A percentile compares a stretch with the other conserved stretches of the same genome.
These are phyloP conservation scores for Penicillium ochrochloron DNA, from an alignment of 495 filamentous ascomycete genomes.

Conservation along the genomic window DNA sequence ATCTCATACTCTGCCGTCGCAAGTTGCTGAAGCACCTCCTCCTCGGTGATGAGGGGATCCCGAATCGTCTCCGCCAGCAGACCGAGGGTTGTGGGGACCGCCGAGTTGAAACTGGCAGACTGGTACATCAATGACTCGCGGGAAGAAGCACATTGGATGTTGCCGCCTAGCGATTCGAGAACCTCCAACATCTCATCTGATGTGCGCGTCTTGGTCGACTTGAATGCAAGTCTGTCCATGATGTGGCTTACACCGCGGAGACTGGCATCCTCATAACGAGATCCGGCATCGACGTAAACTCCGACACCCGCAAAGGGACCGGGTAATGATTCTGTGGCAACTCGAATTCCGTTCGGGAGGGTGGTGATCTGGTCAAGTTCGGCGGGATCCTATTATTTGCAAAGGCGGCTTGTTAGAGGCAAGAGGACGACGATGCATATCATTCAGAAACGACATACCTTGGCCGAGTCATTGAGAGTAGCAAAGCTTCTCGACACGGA, in stretches of 20 bases:
- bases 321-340: conserved; percentile 93
- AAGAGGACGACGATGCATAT: background rate
- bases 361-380: conserved; percentile 88
- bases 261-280: conserved; percentile 86
- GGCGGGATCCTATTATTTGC: conserved; percentile 72
- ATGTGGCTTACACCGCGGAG: conserved; percentile 93
- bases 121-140: conserved; percentile 99
- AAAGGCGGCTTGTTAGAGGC: conserved; percentile 17
- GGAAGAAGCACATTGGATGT: conserved; percentile 94
- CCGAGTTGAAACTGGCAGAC: conserved; percentile 94
- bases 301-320: conserved; percentile 95
- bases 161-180: conserved; percentile 86
- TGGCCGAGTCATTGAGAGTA: conserved; percentile 44
- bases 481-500: conserved; percentile 48
- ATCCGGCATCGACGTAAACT: conserved; percentile 96
- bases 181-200: conserved; percentile 86
- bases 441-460: conserved; percentile 34
- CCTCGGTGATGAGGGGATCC: conserved; percentile 85
- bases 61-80: conserved; percentile 94
- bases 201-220: conserved; percentile 76
- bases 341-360: conserved; percentile 89
- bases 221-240: conserved; percentile 94
- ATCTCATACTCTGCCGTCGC: conserved; percentile 95
- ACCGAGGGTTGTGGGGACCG: conserved; percentile 80
- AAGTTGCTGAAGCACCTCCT: conserved; percentile 85